These are phyloP conservation scores for Colletotrichum acutatum DNA, from an alignment of 2,329 filamentous ascomycete species.

Conservation along the genomic window DNA sequence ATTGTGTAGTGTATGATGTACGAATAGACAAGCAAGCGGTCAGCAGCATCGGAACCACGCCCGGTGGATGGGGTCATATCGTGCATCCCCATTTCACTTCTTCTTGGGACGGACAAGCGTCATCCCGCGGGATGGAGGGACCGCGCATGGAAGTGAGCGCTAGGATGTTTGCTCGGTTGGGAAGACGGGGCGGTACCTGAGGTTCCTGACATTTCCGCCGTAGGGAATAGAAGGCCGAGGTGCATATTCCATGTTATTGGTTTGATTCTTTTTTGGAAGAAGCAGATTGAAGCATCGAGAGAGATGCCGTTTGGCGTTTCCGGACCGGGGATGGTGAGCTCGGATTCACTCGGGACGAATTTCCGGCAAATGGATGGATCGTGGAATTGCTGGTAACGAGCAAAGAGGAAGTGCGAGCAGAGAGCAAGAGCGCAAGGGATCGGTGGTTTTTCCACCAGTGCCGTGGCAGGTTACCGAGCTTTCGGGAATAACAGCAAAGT, in stretches of 20 bases:
- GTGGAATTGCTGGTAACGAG: background rate
- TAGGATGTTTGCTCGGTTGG: background rate
- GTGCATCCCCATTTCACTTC: conserved; percentile 1
- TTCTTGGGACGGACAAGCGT: conserved; percentile 25
- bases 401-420: background rate
- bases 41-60: conserved; percentile 6
- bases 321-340: background rate
- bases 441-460: conserved; percentile 29
- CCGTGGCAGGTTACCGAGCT: conserved; percentile 2
- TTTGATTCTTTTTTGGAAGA: background rate
- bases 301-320: conserved; percentile 8
- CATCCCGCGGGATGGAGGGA: conserved; percentile 19
- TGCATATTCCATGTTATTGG: conserved; percentile 11
- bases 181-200: background rate
- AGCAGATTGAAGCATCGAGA: background rate
- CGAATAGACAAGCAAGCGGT: background rate
- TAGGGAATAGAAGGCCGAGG: conserved; percentile 24
- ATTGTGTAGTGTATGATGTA: background rate
- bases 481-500: conserved; percentile 8
- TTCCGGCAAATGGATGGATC: conserved; percentile 6
- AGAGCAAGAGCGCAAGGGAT: background rate
- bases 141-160: background rate
- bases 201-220: background rate
- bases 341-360: conserved; percentile 1
- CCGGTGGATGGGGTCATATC: background rate